Conservation (phyloP, 208 protist species). For the Trypanosoma congolense region DNA sequence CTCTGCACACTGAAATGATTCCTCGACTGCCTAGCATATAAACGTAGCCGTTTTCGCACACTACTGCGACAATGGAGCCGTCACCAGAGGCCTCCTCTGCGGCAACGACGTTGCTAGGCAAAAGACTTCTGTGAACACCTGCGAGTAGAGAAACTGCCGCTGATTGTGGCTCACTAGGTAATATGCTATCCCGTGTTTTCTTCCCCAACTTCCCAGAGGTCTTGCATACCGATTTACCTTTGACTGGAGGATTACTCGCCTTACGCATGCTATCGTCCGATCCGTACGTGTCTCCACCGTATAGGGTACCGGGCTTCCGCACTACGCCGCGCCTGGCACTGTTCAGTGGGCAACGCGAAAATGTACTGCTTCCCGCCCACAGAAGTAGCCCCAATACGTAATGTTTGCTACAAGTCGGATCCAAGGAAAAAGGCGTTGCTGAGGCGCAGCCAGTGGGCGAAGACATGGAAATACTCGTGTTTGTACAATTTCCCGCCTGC, state of each 20-base stretch:
- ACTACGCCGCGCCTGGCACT: not conserved
- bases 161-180: not conserved
- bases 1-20: conserved; percentile 9
- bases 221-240: no score
- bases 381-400: conserved; percentile 9
- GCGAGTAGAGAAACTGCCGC: not conserved
- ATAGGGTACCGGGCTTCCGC: not conserved
- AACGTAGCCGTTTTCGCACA: conserved; percentile 6
- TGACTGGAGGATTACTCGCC: not conserved
- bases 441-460: no score
- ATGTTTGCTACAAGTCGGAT: not conserved
- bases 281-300: not conserved
- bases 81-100: conserved; percentile 7
- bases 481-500: not conserved
- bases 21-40: conserved; percentile 19
- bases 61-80: conserved; percentile 8
- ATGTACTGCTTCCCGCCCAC: conserved; percentile 15
- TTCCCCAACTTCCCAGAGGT: no score
- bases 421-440: no score
- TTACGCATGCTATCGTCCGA: not conserved
- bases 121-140: conserved; percentile 11
- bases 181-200: no score
- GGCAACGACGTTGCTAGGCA: conserved; percentile 12
- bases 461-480: not conserved
- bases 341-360: conserved; percentile 13